Conservation (phyloP, 2,329 filamentous ascomycete species). For the Aureobasidium mangrovei region DNA sequence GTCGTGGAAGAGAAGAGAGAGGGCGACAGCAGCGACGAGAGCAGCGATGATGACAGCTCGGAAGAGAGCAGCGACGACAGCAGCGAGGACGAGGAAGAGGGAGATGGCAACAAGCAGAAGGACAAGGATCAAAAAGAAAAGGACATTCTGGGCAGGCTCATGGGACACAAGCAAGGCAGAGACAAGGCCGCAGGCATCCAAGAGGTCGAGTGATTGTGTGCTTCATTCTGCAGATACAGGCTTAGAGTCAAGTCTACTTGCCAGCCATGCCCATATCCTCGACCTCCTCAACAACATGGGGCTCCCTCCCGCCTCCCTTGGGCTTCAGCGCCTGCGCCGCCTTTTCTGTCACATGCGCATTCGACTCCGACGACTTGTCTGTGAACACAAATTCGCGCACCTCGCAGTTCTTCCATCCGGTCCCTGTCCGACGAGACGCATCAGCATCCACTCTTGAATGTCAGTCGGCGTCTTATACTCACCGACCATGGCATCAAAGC, state of each 20-base stretch:
- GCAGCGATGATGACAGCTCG: slow-evolving; percentile 11
- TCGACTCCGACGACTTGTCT: neutral
- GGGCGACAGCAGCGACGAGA: slow-evolving; percentile 14
- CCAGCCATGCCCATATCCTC: neutral
- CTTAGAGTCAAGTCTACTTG: neutral
- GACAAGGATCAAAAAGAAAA: slow-evolving; percentile 16
- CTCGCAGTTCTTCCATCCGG: slow-evolving; percentile 9
- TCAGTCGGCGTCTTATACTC: neutral
- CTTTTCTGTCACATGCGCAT: neutral
- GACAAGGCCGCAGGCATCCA: slow-evolving; percentile 14
- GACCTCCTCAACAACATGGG: neutral
- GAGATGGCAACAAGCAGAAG: slow-evolving; percentile 1
- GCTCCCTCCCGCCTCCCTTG: neutral
- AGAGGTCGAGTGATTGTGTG: slow-evolving; percentile 13
- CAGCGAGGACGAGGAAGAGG: slow-evolving; percentile 12
- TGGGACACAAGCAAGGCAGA: slow-evolving; percentile 17
- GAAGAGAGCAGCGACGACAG: slow-evolving; percentile 14
- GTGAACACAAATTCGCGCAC: slow-evolving; percentile 3
- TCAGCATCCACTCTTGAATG: neutral
- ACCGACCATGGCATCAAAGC: slow-evolving; percentile 25
- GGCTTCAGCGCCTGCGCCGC: neutral
- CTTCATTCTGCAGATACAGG: neutral
- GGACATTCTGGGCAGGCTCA: slow-evolving; percentile 20
- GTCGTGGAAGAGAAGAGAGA: slow-evolving; percentile 25
- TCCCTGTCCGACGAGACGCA: neutral